phyloP scores from a whole-genome alignment of 108 stramenopile genomes.

The Nannochloropsis gaditana region DNA sequence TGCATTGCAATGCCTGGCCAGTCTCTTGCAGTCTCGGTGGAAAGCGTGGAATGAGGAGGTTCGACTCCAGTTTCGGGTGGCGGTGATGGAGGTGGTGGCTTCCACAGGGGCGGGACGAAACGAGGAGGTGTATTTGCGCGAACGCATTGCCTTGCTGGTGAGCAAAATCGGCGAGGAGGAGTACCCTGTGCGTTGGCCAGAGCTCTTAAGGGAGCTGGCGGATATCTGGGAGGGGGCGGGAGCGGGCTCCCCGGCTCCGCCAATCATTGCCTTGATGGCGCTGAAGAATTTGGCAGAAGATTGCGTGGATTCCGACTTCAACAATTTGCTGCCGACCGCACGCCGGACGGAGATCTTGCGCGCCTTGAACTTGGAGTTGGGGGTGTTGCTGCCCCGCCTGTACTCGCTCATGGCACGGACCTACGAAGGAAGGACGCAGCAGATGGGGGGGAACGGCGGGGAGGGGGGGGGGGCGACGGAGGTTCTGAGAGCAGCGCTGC shows the following conservation, averaged over 20 bases:
- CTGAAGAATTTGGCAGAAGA: not conserved
- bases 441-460: not conserved
- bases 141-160: not conserved
- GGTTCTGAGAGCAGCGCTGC: not conserved
- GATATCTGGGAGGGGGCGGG: not conserved
- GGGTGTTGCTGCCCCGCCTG: not conserved
- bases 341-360: not conserved
- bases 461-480: not conserved
- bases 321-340: not conserved
- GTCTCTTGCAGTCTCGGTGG: not conserved
- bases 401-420: not conserved
- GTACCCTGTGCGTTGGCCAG: not conserved
- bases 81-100: not conserved
- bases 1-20: not conserved
- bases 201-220: not conserved
- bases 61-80: not conserved
- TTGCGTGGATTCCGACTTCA: not conserved
- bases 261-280: not conserved
- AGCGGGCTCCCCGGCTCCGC: not conserved
- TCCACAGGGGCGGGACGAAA: not conserved
- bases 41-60: not conserved
- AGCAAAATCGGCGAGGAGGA: constrained; percentile 14
- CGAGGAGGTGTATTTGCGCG: not conserved
- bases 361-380: not conserved
- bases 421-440: not conserved